A percentile compares a stretch with the other conserved stretches of the same genome.
Evolutionary conservation across 2,329 filamentous ascomycete species (phyloP).

Genomic region (Hymenoscyphus linearis): DNA sequence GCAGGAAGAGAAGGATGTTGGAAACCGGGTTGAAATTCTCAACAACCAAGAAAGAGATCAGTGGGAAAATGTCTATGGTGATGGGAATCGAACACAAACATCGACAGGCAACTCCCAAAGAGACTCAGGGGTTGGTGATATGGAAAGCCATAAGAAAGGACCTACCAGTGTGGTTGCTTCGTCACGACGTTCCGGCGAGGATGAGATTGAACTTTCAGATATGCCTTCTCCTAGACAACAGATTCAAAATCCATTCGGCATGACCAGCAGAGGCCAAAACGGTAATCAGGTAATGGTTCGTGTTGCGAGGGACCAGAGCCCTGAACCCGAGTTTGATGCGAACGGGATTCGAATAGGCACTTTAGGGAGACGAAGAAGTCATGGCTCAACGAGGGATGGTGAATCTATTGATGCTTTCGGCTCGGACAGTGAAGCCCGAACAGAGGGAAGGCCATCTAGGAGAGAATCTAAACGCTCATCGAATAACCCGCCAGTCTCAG

Average conservation of each 20-base stretch:
- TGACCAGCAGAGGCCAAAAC: constrained; percentile 37
- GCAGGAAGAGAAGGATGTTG: constrained; percentile 64
- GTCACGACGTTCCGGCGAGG: constrained; percentile 36
- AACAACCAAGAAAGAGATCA: constrained; percentile 55
- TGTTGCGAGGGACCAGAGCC: constrained; percentile 20
- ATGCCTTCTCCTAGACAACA: constrained; percentile 31
- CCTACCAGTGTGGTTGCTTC: constrained; percentile 23
- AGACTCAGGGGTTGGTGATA: constrained; percentile 35
- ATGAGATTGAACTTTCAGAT: constrained; percentile 52
- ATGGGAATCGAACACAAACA: constrained; percentile 39
- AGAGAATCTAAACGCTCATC: constrained; percentile 26
- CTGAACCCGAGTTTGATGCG: constrained; percentile 17
- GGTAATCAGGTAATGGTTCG: constrained; percentile 21
- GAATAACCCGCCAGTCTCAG: constrained; percentile 32
- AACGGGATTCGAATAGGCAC: constrained; percentile 46
- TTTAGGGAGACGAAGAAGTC: constrained; percentile 46
- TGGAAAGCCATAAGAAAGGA: constrained; percentile 42
- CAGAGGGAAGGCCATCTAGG: constrained; percentile 26
- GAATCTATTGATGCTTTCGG: constrained; percentile 31
- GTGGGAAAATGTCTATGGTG: constrained; percentile 77
- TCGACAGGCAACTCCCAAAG: constrained; percentile 16
- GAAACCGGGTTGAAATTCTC: constrained; percentile 58
- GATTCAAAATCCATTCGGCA: constrained; percentile 38
- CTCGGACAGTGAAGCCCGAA: constrained; percentile 30
- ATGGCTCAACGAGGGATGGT: constrained; percentile 29